Percentiles rank a stretch among this genome's conserved stretches.
phyloP scores from a whole-genome alignment of 352 stramenopile genomes.

The Nothophytophthora sp. region DNA sequence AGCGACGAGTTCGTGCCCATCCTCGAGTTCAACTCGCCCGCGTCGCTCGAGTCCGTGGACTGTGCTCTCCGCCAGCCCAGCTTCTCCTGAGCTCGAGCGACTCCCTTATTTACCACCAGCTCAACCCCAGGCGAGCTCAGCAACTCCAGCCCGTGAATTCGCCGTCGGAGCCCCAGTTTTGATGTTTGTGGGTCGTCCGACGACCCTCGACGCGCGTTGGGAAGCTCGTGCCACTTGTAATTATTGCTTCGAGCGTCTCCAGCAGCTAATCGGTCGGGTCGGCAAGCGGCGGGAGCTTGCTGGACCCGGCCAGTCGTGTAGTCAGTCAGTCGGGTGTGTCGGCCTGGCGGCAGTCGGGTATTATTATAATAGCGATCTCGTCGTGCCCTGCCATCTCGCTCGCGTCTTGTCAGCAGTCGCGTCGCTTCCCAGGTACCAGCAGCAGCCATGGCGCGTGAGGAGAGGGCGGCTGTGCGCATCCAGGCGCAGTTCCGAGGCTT shows the following conservation, averaged over 20 bases:
- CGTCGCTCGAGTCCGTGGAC: slow-evolving; percentile 47
- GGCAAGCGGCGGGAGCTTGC: slow-evolving; percentile 13
- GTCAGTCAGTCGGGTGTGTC: too few species aligned
- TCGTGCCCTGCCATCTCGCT: neutral
- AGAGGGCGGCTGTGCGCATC: slow-evolving; percentile 53
- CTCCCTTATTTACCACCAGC: slow-evolving; percentile 30
- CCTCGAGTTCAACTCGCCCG: slow-evolving; percentile 42
- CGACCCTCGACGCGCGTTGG: slow-evolving; percentile 16
- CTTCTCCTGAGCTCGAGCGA: slow-evolving; percentile 26
- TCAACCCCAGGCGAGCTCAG: slow-evolving; percentile 8
- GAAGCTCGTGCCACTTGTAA: slow-evolving; percentile 12
- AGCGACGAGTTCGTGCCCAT: slow-evolving; percentile 58
- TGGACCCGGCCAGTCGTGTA: slow-evolving; percentile 19
- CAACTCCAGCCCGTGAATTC: slow-evolving; percentile 11
- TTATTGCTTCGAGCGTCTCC: slow-evolving; percentile 31
- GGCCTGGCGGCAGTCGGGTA: slow-evolving; percentile 13
- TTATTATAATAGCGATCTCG: slow-evolving; percentile 23
- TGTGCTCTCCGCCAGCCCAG: slow-evolving; percentile 34
- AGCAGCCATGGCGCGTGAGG: slow-evolving; percentile 8
- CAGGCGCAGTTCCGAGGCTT: slow-evolving; percentile 54
- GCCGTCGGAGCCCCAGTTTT: slow-evolving; percentile 26
- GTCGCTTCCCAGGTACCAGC: slow-evolving; percentile 8
- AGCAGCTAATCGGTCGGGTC: slow-evolving; percentile 16
- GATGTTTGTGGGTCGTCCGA: slow-evolving; percentile 31
- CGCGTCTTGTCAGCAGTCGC: slow-evolving; percentile 14